Base-by-base conservation (phyloP, 108 stramenopile genomes). In the Stephanodiscus minutulus region DNA sequence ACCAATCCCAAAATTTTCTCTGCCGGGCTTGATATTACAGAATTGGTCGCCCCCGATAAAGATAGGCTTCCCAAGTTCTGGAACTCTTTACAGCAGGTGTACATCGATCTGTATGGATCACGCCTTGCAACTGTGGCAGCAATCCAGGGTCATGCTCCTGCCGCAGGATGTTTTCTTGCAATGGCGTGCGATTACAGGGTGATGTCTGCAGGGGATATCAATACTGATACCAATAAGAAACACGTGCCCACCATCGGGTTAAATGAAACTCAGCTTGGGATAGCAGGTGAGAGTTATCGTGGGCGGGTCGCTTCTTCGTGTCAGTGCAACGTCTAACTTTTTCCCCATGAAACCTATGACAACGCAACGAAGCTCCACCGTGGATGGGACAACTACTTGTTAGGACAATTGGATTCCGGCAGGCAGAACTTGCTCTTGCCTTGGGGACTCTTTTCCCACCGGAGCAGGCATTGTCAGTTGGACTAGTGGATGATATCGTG, bases 91-190 rank as follows among this genome's bases (percentile, higher is more conserved):
- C 95, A 96, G 60, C 86, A 92, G 55, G 60, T 94, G 15, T 96
- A 84, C 61, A 55, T 96, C 27, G 92, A 92, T 79, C 73, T 94
- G 68, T 94, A 94, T 64, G 92, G 92, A 5, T 71, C 79, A 12
- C 79, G 88, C 1, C 57, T 93, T 13, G 84, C 91, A 11, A 83
- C 79, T 18, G 64, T 94, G 57, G 89, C 90, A 1, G 83, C 83
- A 29, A 83, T 96, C 54, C 76, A 82, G 22, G 96, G 93, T 0
- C 86, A 85, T 74, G 89, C 95, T 36, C 91, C 91, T 39, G 95
- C 95, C 5, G 95, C 85, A 43, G 95, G 95, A 18, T 96, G 95
- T 59, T 85, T 96, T 78, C 66, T 96, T 21, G 90, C 92, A 44
- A 67, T 96, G 87, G 76, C 79, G 24, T 92, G 91, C 79, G 95